Base-by-base conservation (phyloP, 192 early-diverging fungal genomes). In the Spinellus fusiger region DNA sequence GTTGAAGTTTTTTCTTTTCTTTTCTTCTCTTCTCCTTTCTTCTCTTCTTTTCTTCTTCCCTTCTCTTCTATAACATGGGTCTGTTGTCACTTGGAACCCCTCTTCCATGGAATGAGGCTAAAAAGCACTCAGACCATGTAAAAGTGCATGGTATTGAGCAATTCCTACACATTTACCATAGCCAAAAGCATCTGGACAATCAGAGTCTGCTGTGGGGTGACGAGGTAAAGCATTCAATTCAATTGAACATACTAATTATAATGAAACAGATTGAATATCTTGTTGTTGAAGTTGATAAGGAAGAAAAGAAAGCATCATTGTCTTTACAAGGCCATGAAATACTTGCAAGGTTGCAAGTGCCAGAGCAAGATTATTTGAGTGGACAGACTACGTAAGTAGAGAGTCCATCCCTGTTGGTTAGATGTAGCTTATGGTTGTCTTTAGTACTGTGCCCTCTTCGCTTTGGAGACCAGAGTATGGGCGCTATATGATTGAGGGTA, bases 391-490 rank as follows among this genome's bases (percentile, higher is more conserved):
- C 27, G 65, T 67, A 67, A 61, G 56, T 49, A 52, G 0, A 22
- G 4, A 53, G 2, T 35, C n/a, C 28, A 1, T 60, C 48, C 46
- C 29, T 71, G 20, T 34, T 44, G 18, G 60, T 58, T 25, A 35
- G 28, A 38, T 63, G 22, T 47, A 34, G 23, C 66, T 35, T 54
- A 31, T 55, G 35, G 1, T 49, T 46, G 26, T 32, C 5, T 67
- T 5, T 59, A 66, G 55, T 2, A 27, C 16, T 6, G 29, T 28
- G 44, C 59, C 59, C 37, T 47, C 88, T 69, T 84, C 88, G 13
- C 85, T 91, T 25, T 99, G 95, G 95, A 83, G 90, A 64, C 94
- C 94, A 32, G 96, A 99, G 70, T 99, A 93, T 73, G 96, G 91
- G 16, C 80, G 93, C 27, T 99, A 89, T 77, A 99, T 99, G 96